Percentiles rank a stretch among this genome's conserved stretches.
Evolutionary conservation across 2,329 filamentous ascomycete genomes (phyloP).

Genomic region (Byssoonygena ceratinophila): DNA sequence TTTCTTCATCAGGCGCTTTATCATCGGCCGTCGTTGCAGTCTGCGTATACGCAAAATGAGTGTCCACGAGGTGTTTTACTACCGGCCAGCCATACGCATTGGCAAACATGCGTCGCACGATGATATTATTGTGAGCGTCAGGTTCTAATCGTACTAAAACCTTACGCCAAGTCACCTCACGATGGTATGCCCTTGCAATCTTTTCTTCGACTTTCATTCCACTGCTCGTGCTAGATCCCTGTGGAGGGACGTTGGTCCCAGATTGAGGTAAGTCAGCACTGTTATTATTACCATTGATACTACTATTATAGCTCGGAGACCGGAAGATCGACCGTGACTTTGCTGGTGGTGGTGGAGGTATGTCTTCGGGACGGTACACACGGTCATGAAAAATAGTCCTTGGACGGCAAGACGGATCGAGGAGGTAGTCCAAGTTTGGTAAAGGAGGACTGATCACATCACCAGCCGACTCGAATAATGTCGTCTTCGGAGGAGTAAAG

Average conservation of each 20-base stretch:
- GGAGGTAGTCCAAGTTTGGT: constrained; percentile 67
- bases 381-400: constrained; percentile 95
- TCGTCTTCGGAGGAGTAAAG: constrained; percentile 73
- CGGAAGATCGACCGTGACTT: constrained; percentile 35
- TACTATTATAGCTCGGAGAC: constrained; percentile 13
- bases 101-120: constrained; percentile 89
- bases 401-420: constrained; percentile 69
- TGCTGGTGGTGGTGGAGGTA: constrained; percentile 60
- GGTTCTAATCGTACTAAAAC: constrained; percentile 91
- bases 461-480: constrained; percentile 87
- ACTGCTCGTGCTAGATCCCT: constrained; percentile 14
- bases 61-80: constrained; percentile 85
- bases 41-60: constrained; percentile 74
- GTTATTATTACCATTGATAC: constrained; percentile 10
- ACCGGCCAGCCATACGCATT: constrained; percentile 98
- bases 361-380: constrained; percentile 86
- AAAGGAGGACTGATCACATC: constrained; percentile 85
- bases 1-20: constrained; percentile 55
- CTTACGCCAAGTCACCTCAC: constrained; percentile 86
- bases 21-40: constrained; percentile 57
- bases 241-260: constrained; percentile 3
- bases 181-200: constrained; percentile 90
- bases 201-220: constrained; percentile 91
- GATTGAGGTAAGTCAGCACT: not conserved
- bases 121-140: constrained; percentile 97